Evolutionary conservation across 2,329 filamentous ascomycete species (phyloP), one percentile per base, ranked within the genome.

Genomic region (Beauveria bassiana): DNA sequence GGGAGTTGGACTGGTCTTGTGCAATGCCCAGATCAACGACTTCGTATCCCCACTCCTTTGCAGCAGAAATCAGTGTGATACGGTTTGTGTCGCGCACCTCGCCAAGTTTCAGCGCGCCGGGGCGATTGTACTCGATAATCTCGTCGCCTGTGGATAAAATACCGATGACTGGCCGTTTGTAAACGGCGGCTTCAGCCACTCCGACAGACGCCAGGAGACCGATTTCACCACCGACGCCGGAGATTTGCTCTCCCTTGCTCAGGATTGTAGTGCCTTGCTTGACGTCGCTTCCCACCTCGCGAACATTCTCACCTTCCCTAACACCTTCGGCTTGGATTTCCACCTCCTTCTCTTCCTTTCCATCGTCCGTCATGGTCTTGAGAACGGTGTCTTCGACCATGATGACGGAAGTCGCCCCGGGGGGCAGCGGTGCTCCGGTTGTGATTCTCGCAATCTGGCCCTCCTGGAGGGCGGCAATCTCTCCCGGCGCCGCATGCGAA

Each of bases 131-230:
- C 64, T 88, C 83, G 5, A 97, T 87, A 55, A 99, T 90, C 73
- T 99, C 95, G 70, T 99, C 93, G 24, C 95, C 95, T 0, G 95
- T 99, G 57, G 93, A 97, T 20, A 99, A 76, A 2, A 99, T 86
- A 5, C 93, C 95, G 8, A 99, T 80, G 9, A 90, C 77, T 1
- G 95, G 93, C 60, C 86, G 86, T 54, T 81, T 84, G 75, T 89
- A 97, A 7, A 93, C 82, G 16, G 81, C 80, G 5, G 96, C 88
- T 55, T 87, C 80, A 10, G 78, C 77, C 1, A 87, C 86, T 6
- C 95, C 95, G 0, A 95, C 90, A 0, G 93, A 91, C 1, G 93
- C 91, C 1, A 99, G 81, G 0, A 98, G 79, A 0, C 95, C 95
- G 28, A 99, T 87, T 69, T 99, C 95, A 54, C 95, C 95, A 18